Base-by-base conservation (phyloP, 371 early-diverging fungal genomes). In the Conidiobolus incongruus region DNA sequence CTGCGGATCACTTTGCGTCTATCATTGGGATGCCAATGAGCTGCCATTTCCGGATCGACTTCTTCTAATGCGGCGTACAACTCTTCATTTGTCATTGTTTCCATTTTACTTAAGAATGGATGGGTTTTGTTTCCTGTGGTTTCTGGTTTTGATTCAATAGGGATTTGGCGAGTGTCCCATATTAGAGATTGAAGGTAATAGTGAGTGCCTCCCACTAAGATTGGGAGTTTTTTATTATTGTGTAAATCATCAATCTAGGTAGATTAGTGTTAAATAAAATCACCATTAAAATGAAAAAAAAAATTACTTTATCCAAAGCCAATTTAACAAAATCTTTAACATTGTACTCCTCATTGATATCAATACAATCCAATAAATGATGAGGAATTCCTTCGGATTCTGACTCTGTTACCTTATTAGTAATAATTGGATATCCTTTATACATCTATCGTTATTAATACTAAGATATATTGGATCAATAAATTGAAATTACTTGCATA, bases 161-260 rank as follows among this genome's bases (percentile, higher is more conserved):
- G 54, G 0, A n/a, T n/a, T n/a, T n/a, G n/a, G n/a, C 72, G 65
- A 35, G 77, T 70, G 21, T 70, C 59, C 76, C 81, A 95, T 17
- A 95, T 58, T 1, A 85, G 49, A 0, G 81, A 74, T 49, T 95
- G 91, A 19, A 94, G 66, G 53, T 95, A 95, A 52, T 95, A 95
- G 51, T 91, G 75, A 0, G 95, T 95, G 23, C 96, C 96, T 24
- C 96, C 96, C 0, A 91, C 94, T 10, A 95, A 59, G 2, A 95
- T 77, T 0, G 95, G 89, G 12, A 82, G 45, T 29, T 67, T 63
- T 32, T 68, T 51, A 17, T 77, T 63, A 13, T 51, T 46, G 31
- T 83, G 73, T 30, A 93, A 72, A 1, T 68, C 64, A 12, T 65
- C 55, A 40, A 93, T 92, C 80, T 84, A 53, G 8, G 8, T 34